Percentiles rank a stretch among this genome's conserved stretches.
These are phyloP conservation scores for Macaranga tanarius DNA, from an alignment of 441 rosid genomes.

Conservation along the genomic window DNA sequence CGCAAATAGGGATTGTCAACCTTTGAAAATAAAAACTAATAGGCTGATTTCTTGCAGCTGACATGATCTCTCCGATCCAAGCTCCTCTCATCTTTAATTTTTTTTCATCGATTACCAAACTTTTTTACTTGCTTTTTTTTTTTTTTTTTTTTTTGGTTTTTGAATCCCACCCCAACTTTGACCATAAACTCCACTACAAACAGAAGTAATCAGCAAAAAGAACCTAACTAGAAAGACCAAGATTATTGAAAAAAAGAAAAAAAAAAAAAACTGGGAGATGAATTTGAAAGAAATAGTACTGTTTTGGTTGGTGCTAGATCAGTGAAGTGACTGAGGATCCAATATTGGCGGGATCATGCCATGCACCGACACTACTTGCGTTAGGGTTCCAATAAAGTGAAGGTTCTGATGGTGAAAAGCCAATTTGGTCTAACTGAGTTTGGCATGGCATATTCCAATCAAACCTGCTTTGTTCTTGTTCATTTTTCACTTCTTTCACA, in stretches of 20 bases:
- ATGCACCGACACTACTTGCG: conserved; percentile 31
- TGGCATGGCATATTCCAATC: conserved; percentile 43
- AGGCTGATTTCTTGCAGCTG: conserved; percentile 63
- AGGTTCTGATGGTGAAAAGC: conserved; percentile 44
- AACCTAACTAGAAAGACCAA: conserved; percentile 22
- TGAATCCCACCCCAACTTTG: conserved; percentile 14
- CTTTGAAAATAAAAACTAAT: conserved; percentile 36
- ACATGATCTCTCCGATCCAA: conserved; percentile 83
- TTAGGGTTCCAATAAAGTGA: conserved; percentile 47
- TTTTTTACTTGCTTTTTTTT: background rate
- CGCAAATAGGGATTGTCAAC: conserved; percentile 45
- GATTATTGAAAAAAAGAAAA: conserved; percentile 13
- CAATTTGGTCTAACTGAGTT: conserved; percentile 50
- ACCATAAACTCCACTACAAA: conserved; percentile 27
- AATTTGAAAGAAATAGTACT: conserved; percentile 20
- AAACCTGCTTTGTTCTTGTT: conserved; percentile 41
- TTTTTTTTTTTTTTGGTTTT: background rate
- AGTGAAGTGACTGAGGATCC: conserved; percentile 62
- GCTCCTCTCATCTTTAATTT: conserved; percentile 44
- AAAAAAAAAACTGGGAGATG: conserved; percentile 47
- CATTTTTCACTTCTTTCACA: conserved; percentile 39
- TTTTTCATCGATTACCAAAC: conserved; percentile 20
- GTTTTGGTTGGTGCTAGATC: conserved; percentile 24
- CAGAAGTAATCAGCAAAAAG: conserved; percentile 20
- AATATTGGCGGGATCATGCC: conserved; percentile 55